Evolutionary conservation across 441 rosid species (phyloP).

Genomic region (Brassica hybrid): DNA sequence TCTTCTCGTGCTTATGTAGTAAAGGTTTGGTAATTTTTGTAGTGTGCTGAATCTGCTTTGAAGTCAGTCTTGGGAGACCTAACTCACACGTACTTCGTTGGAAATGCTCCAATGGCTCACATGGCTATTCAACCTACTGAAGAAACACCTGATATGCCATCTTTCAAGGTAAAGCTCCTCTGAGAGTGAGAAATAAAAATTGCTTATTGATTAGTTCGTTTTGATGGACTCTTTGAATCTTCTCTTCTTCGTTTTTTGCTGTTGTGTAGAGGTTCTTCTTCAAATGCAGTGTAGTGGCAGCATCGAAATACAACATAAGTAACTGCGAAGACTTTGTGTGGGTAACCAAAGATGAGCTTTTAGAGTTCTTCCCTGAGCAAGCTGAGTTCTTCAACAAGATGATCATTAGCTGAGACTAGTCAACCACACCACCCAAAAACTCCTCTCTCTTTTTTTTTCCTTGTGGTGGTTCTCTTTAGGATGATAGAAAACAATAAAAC

Average conservation of each 20-base stretch:
- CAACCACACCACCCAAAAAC: not conserved
- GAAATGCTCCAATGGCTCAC: slow-evolving; percentile 98
- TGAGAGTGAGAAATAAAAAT: not conserved
- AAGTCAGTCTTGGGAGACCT: slow-evolving; percentile 77
- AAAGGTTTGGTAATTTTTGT: slow-evolving; percentile 33
- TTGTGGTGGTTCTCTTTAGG: not conserved
- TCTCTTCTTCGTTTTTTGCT: not conserved
- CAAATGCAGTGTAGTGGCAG: slow-evolving; percentile 82
- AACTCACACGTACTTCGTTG: slow-evolving; percentile 84
- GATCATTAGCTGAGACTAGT: slow-evolving; percentile 71
- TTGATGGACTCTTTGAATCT: not conserved
- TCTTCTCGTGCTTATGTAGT: not conserved
- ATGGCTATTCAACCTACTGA: slow-evolving; percentile 58
- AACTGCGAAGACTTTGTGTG: slow-evolving; percentile 82
- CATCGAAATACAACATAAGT: slow-evolving; percentile 56
- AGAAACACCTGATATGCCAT: slow-evolving; percentile 46
- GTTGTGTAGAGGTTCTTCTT: slow-evolving; percentile 75
- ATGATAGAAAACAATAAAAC: not conserved
- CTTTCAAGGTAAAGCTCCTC: slow-evolving; percentile 60
- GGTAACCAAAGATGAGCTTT: slow-evolving; percentile 81
- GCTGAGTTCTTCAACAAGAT: slow-evolving; percentile 75
- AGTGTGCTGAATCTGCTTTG: slow-evolving; percentile 95
- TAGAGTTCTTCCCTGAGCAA: slow-evolving; percentile 77
- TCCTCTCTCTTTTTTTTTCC: not conserved
- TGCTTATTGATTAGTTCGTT: not conserved